Base-by-base conservation (phyloP, 345 rosid species). In the Noccaea caerulescens region DNA sequence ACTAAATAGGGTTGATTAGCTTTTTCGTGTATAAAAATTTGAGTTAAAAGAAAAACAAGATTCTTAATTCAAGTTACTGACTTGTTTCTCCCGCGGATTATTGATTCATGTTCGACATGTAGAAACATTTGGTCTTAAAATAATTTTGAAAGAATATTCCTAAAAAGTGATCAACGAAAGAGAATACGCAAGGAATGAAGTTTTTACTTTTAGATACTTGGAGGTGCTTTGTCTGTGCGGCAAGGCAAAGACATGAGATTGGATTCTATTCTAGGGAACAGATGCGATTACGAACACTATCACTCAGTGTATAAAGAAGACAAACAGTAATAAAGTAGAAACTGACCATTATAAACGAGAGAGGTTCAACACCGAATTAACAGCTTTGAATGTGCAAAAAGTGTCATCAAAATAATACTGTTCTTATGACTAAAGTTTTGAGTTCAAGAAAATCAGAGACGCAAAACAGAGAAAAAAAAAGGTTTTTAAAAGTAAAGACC, bases 401-500 rank as follows among this genome's bases (percentile, higher is more conserved):
- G 16, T 37, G 70, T 47, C 44, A 25, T 2, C 1, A 18, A 52
- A 34, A 11, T 38, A 62, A 54, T 68, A 37, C 4, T 42, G 25
- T 42, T 58, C 45, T 66, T 73, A 41, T 51, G 68, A 74, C 67
- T 66, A 41, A 30, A 7, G 25, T 44, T 34, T 42, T 7, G 20
- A 63, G 33, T 63, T 66, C 12, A 57, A 10, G 57, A 13, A 69
- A 38, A 50, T 12, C 3, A 3, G 10, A 56, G 49, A 41, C 37
- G 14, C 16, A 56, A 37, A 36, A 52, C 56, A 59, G 12, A 54
- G 23, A 20, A 20, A 1, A 13, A 13, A 44, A 72, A 80, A 66
- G 72, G 41, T 37, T 16, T 60, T 62, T 57, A 23, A 60, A 64
- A 70, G 52, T 63, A 49, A 20, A 66, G 66, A 82, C 81, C 79